phyloP scores from a whole-genome alignment of 805 yeast genomes.

The Wickerhamiella bombiphila region DNA sequence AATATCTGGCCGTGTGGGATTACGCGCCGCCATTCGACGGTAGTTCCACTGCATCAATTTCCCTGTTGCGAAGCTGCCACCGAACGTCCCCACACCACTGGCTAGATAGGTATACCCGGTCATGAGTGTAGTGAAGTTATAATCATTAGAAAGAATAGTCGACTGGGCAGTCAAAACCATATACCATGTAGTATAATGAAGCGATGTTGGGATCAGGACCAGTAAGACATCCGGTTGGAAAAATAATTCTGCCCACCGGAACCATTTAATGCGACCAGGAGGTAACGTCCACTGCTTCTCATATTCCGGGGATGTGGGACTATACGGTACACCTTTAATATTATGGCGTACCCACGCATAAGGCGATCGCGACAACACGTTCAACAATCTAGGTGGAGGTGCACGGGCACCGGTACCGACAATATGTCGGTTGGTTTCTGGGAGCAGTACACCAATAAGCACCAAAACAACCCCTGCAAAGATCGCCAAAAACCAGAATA shows the following conservation, averaged over 20 bases:
- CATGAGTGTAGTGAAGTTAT: conserved; percentile 37
- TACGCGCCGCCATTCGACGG: conserved; percentile 18
- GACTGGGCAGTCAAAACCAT: conserved; percentile 53
- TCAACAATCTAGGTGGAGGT: conserved; percentile 24
- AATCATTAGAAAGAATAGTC: conserved; percentile 35
- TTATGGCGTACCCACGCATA: conserved; percentile 14
- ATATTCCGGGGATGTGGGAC: conserved; percentile 11
- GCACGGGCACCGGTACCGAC: conserved; percentile 61
- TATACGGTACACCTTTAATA: conserved; percentile 16
- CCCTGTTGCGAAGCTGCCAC: conserved; percentile 49
- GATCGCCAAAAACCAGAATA: conserved; percentile 50
- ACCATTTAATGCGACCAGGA: conserved; percentile 7
- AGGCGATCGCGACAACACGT: conserved; percentile 15
- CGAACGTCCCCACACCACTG: conserved; percentile 51
- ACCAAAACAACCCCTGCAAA: conserved; percentile 36
- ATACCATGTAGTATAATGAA: conserved; percentile 59
- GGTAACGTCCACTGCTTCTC: conserved; percentile 16
- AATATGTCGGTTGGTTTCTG: conserved; percentile 59
- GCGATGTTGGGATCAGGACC: conserved; percentile 40
- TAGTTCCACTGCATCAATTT: conserved; percentile 40
- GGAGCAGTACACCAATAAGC: conserved; percentile 31
- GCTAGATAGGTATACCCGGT: conserved; percentile 65
- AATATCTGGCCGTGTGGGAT: conserved; percentile 29
- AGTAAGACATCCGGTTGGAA: conserved; percentile 32
- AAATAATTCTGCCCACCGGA: conserved; percentile 31